Base-by-base conservation (phyloP, 768 basidiomycete species). In the Termitomyces bulborhizus region DNA sequence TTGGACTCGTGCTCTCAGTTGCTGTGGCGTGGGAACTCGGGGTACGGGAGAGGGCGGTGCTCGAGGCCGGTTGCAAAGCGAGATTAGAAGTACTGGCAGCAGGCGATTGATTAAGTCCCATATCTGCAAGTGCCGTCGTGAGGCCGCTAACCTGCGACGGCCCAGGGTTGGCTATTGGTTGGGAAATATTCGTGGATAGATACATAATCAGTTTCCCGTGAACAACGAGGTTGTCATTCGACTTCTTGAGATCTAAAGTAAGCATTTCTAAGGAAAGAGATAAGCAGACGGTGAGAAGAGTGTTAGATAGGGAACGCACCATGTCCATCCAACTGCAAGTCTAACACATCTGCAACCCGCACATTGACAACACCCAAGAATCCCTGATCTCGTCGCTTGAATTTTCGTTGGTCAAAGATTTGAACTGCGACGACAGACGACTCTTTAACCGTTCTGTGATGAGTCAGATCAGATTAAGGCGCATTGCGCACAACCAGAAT, bases 401-500 rank as follows among this genome's bases (percentile, higher is more conserved):
- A 98, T 73, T 99, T 99, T 70, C 93, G 86, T 72, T 98, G 96
- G 73, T 99, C 97, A 63, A 98, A 98, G 64, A 98, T 97, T 73
- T 99, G 97, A 1, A 98, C 95, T 4, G 93, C 93, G 56, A 99
- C 83, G 46, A 98, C 91, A 16, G 95, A 98, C n/a, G 91, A 93
- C 62, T 99, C 97, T 70, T 94, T 96, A 67, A 97, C 96, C 50
- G 83, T 90, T 62, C 95, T 98, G 63, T 32, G 50, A 59, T 55
- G 13, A 31, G 43, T 53, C 54, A 43, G 27, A 31, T 46, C 21
- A 21, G 21, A 21, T 21, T 21, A 21, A 21, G 21, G 39, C 45
- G 52, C 53, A 55, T 44, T 45, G 50, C 26, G 36, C 39, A 41
- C 16, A 3, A 27, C 27, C 13, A 26, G 36, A 39, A 4, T 16